Base-by-base conservation (phyloP, 1,139 yeast genomes). In the Blastobotrys proliferans region DNA sequence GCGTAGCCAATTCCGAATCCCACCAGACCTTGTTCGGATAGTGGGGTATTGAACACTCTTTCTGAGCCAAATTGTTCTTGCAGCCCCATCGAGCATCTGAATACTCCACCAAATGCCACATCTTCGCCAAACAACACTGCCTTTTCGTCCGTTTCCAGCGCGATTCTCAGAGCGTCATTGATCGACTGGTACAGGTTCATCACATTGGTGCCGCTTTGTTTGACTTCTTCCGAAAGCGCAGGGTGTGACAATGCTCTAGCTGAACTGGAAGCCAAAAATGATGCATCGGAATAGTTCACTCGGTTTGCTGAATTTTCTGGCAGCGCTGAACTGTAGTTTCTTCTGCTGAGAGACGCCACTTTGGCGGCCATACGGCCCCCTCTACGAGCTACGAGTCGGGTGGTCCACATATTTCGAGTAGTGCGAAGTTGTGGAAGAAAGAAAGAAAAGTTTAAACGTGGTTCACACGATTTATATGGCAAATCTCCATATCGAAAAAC, bases 61-160 rank as follows among this genome's bases (percentile, higher is more conserved):
- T 56, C 64, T n/a, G 54, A 44, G 11, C 68, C 68, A 52, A 62
- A 63, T 48, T 54, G 58, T 35, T 61, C 64, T 38, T 63, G 68
- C 9, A 63, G 57, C 3, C 64, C 67, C 59, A 59, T 58, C n/a
- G 67, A 57, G 55, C 68, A 63, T 9, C 68, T 53, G 45, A 63
- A 63, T n/a, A 63, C 68, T 6, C 68, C 68, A 18, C 68, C 68
- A 50, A 63, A 63, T 11, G 65, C 67, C 6, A 63, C 66, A 43
- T 63, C 68, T 45, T 63, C 67, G 14, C 67, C 67, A 28, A 63
- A 53, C 35, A 63, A 41, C 16, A 63, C 55, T n/a, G 67, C 63
- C 1, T 49, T 44, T 33, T 61, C 67, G 49, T 63, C 67, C 1
- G 66, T 59, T 26, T 60, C 64, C 29, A 63, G 49, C 1, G 67